phyloP scores from a whole-genome alignment of 257 asterid genomes.

The Solanum appendiculatum region DNA sequence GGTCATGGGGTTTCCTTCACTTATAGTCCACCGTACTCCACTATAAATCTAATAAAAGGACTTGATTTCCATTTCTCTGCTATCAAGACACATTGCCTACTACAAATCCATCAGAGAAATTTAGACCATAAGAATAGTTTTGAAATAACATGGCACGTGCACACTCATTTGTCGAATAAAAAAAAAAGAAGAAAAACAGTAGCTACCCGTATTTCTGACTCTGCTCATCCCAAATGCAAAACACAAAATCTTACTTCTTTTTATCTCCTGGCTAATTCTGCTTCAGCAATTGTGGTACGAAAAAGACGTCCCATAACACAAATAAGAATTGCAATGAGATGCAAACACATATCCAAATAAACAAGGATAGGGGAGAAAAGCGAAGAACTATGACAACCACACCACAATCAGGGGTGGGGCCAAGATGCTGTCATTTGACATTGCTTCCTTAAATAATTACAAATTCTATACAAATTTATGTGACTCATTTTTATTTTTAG shows the following conservation, averaged over 20 bases:
- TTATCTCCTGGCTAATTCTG: background rate
- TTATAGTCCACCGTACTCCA: background rate
- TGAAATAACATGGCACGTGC: background rate
- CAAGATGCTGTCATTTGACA: background rate
- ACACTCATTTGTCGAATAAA: background rate
- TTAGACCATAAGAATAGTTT: background rate
- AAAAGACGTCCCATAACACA: background rate
- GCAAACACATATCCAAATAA: background rate
- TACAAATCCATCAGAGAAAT: background rate
- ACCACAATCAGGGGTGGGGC: background rate
- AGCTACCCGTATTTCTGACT: background rate
- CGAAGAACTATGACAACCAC: background rate
- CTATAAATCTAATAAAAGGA: background rate
- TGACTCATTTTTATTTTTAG: too few species aligned
- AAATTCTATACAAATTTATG: too few species aligned
- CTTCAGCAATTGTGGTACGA: background rate
- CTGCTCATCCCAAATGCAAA: background rate
- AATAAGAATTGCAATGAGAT: background rate
- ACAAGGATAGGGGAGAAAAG: background rate
- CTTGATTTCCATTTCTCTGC: background rate
- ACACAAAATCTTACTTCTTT: background rate
- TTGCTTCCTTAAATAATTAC: background rate
- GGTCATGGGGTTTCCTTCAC: background rate
- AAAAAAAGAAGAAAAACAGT: too few species aligned
- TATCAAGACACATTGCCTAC: background rate